Evolutionary conservation across 495 filamentous ascomycete genomes (phyloP).

Genomic region (Xylaria acuta): DNA sequence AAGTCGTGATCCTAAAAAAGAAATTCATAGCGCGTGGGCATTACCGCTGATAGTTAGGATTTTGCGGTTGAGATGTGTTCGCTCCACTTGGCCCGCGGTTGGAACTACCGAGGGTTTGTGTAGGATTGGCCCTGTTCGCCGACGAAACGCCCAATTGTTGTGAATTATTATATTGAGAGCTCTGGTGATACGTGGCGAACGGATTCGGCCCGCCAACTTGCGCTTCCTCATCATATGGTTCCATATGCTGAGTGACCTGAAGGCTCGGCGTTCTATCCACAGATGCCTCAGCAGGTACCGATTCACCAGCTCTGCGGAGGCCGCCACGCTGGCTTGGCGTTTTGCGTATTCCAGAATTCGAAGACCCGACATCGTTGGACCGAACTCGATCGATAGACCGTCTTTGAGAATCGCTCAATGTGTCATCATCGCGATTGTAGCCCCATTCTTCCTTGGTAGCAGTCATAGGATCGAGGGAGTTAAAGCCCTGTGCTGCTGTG

Average conservation of each 20-base stretch:
- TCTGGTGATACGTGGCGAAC: constrained; percentile 10
- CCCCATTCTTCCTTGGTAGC: constrained; percentile 51
- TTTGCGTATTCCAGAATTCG: constrained; percentile 37
- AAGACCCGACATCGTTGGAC: constrained; percentile 32
- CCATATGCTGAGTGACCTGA: constrained; percentile 44
- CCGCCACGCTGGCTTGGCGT: constrained; percentile 50
- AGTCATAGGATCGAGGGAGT: constrained; percentile 42
- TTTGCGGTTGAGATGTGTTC: neutral
- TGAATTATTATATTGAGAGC: neutral
- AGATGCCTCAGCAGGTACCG: constrained; percentile 37
- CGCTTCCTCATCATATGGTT: constrained; percentile 39
- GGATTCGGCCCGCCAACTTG: constrained; percentile 35
- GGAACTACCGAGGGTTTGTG: neutral
- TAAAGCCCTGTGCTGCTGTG: constrained; percentile 47
- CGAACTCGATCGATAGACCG: constrained; percentile 25
- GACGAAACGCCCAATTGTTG: neutral
- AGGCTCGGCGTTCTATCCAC: constrained; percentile 35
- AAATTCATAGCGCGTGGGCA: neutral
- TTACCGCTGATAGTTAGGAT: constrained; percentile 19
- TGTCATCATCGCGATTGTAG: constrained; percentile 45
- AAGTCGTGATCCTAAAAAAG: neutral
- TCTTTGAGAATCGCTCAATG: constrained; percentile 37
- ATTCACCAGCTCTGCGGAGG: constrained; percentile 52
- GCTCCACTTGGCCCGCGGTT: constrained; percentile 5
- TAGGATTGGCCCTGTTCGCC: neutral